These are phyloP conservation scores for Warburgia ugandensis DNA, from an alignment of 164 flowering plant species.

Conservation along the genomic window DNA sequence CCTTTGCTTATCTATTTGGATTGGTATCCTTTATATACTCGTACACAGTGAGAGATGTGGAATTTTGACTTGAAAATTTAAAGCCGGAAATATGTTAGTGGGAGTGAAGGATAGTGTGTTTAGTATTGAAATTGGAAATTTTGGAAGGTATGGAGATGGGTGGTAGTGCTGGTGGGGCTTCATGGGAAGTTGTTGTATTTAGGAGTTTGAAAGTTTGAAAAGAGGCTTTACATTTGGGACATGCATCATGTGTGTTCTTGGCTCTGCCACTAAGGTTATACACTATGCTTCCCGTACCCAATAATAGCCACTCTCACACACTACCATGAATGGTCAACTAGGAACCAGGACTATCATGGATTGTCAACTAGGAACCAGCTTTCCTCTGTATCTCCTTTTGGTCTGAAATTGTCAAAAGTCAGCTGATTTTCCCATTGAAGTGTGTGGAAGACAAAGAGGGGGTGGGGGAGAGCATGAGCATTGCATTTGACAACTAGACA, in stretches of 20 bases:
- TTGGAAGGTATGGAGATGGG: background rate
- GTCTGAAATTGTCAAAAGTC: background rate
- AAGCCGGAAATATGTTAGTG: slow-evolving; percentile 1
- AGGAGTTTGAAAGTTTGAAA: slow-evolving; percentile 3
- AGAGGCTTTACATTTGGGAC: too few relatives aligned
- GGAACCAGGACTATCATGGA: background rate
- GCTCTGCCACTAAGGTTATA: slow-evolving; percentile 1
- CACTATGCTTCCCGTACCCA: background rate
- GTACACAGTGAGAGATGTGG: background rate
- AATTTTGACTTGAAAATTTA: slow-evolving; percentile 13
- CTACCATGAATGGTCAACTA: too few relatives aligned
- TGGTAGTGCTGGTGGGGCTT: slow-evolving; percentile 7
- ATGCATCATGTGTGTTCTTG: slow-evolving; percentile 7
- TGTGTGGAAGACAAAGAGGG: too few relatives aligned
- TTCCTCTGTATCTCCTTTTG: background rate
- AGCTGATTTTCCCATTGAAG: background rate
- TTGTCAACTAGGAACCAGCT: background rate
- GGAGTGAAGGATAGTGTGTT: too few relatives aligned
- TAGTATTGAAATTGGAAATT: slow-evolving; percentile 6
- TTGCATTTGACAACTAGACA: too few relatives aligned
- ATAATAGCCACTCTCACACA: background rate
- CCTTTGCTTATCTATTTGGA: background rate
- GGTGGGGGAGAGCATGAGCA: too few relatives aligned
- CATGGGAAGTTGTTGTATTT: background rate
- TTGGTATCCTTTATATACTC: background rate